Base-by-base conservation (phyloP, 768 basidiomycete species). In the Pisolithus orientalis region DNA sequence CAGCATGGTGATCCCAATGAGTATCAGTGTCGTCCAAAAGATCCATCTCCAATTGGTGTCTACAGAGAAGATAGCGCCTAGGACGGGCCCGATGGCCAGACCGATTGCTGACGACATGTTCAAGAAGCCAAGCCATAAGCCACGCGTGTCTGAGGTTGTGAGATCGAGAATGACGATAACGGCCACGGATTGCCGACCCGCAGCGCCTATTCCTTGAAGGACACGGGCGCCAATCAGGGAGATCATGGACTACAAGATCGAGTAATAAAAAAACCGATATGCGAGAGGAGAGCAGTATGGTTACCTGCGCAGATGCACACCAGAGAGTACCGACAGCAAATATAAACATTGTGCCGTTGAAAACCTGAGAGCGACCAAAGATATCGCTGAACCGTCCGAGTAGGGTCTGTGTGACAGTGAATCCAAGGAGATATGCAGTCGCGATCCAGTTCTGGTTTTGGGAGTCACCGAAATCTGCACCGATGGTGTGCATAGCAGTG, bases 1-100 rank as follows among this genome's bases (percentile, higher is more conserved):
- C 8, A 28, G 39, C 27, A 71, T 29, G 6, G 66, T 71, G 2
- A 69, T 14, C 24, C 53, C 61, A 24, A 71, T 70, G 51, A 71
- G 65, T 7, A 70, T 59, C 38, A 70, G 45, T 0, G 70, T 70
- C 51, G 74, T 75, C 63, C 73, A 76, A 61, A 76, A 77, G 44
- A 72, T 59, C 76, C 76, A 77, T 55, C 76, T 61, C 76, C 76
- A 78, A 6, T 66, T 44, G 7, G 70, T 57, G 39, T 75, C 66
- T 55, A 74, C 71, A 4, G 75, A 70, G 47, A 78, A 66, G 37
- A 73, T 59, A 21, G 77, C 77, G 6, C 77, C 77, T 5, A 79
- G 54, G 11, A 78, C 66, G 2, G 77, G 77, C 1, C 77, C 77
- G 38, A 75, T 61, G 37, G 77, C 71, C 7, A 71, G 62, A n/a